These are phyloP conservation scores for Carallia brachiata DNA, from an alignment of 345 rosid genomes.

Conservation along the genomic window DNA sequence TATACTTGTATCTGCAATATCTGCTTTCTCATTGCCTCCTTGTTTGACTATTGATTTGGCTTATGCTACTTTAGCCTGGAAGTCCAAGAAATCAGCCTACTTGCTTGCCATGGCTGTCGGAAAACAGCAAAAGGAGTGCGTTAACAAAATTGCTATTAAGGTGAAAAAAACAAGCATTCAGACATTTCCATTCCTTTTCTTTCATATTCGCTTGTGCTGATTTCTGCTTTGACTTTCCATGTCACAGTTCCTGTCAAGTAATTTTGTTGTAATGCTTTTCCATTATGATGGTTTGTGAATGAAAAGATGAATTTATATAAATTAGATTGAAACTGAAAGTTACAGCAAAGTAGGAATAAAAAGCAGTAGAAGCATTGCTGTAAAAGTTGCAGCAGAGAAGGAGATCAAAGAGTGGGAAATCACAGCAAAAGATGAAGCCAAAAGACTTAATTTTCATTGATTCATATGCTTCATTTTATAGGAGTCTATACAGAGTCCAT, in stretches of 20 bases:
- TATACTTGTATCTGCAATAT: background rate
- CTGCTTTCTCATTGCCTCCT: background rate
- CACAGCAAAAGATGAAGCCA: no score
- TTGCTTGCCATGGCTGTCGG: conserved; percentile 78
- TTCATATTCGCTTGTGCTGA: background rate
- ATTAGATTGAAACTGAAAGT: no score
- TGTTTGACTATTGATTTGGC: background rate
- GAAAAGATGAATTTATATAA: no score
- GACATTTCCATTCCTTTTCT: background rate
- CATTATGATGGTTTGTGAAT: conserved; percentile 57
- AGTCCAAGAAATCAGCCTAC: conserved; percentile 39
- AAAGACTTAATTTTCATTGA: no score
- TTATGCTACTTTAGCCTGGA: conserved; percentile 26
- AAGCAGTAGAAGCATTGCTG: no score
- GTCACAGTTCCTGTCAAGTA: conserved; percentile 55
- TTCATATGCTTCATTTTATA: no score
- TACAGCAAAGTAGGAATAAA: no score
- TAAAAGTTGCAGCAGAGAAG: no score
- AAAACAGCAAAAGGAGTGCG: conserved; percentile 59
- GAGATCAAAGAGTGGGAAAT: no score
- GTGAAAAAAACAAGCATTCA: conserved; percentile 23
- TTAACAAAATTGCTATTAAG: conserved; percentile 68
- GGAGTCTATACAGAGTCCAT: no score
- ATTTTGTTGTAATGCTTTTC: conserved; percentile 69
- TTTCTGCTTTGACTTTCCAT: background rate